Base-by-base conservation (phyloP, 495 filamentous ascomycete genomes). In the Penicillium flavigenum region DNA sequence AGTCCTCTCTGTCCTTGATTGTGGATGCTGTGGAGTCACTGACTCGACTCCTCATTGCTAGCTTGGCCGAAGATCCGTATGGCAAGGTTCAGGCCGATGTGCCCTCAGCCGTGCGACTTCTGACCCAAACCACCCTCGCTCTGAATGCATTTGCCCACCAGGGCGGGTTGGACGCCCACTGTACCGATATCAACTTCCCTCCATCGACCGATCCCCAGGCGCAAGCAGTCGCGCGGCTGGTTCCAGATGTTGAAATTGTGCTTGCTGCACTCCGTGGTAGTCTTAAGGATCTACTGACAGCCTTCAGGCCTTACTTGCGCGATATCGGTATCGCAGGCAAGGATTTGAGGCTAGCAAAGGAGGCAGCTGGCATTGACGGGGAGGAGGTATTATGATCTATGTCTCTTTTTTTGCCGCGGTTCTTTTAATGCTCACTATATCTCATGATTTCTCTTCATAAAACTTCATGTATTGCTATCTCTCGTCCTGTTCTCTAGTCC, bases 1-100 rank as follows among this genome's bases (percentile, higher is more conserved):
- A 86, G 56, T 84, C 85, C 16, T 82, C 85, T 63, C 68, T 85
- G 2, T 81, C 78, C 51, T 67, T 83, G 19, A 86, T 92, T 58
- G 66, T 88, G 49, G 85, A 92, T 65, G 88, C 91, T 8, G 81
- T 86, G 34, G 82, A 85, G 55, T 83, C 87, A 1, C 73, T 98
- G 39, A 81, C 83, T 10, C 76, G 74, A 38, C 79, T 99, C 7
- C 81, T 87, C 16, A 79, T 87, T n/a, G 78, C 79, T 41, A 90
- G 86, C 69, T 73, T 97, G 31, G 74, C 75, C 10, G 94, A 99
- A 72, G 94, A 99, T 69, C 77, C 77, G n/a, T 95, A 84, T 63
- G 94, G 94, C 26, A 87, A 88, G 62, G 94, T 96, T 41, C 86
- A 93, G 50, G 79, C 83, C 32, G 86, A 93, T 63, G 83, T 97